Conservation (phyloP, 352 stramenopile species). For the Bremia lactucae region DNA sequence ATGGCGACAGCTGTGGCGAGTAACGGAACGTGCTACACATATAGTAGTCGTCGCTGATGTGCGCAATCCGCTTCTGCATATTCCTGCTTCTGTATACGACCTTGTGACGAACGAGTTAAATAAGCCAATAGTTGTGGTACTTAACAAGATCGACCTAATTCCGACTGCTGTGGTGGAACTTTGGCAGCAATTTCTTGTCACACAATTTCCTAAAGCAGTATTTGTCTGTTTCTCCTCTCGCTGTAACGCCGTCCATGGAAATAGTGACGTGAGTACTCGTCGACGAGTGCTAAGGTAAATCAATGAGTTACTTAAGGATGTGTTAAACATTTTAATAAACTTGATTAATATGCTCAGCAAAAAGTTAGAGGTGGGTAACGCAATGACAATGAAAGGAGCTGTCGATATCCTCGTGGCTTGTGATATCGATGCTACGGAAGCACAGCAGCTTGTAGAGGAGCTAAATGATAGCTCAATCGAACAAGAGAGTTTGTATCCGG, state of each 20-base stretch:
- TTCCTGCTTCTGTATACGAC: conserved; percentile 71
- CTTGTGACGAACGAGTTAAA: conserved; percentile 60
- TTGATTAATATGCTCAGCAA: conserved; percentile 25
- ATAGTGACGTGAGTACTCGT: conserved; percentile 54
- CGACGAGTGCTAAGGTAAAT: conserved; percentile 55
- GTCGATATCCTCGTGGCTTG: conserved; percentile 62
- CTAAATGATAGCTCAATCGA: conserved; percentile 34
- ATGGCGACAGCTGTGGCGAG: conserved; percentile 81
- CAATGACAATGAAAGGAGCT: conserved; percentile 49
- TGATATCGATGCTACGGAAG: conserved; percentile 37
- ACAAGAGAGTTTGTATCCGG: conserved; percentile 22
- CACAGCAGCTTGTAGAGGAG: conserved; percentile 50
- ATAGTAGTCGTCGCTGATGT: conserved; percentile 74
- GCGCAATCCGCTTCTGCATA: conserved; percentile 72
- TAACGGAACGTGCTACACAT: conserved; percentile 71
- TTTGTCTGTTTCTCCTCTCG: conserved; percentile 73
- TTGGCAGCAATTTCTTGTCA: conserved; percentile 55
- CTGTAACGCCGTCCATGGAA: conserved; percentile 53
- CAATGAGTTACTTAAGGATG: not conserved
- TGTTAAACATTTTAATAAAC: not conserved
- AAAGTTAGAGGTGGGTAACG: conserved; percentile 67
- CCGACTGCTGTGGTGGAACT: conserved; percentile 42
- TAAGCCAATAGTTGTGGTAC: conserved; percentile 72
- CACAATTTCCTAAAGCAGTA: conserved; percentile 53
- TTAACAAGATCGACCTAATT: conserved; percentile 83